Base-by-base conservation (phyloP, 2,329 filamentous ascomycete genomes). In the Leptographium radiaticola region DNA sequence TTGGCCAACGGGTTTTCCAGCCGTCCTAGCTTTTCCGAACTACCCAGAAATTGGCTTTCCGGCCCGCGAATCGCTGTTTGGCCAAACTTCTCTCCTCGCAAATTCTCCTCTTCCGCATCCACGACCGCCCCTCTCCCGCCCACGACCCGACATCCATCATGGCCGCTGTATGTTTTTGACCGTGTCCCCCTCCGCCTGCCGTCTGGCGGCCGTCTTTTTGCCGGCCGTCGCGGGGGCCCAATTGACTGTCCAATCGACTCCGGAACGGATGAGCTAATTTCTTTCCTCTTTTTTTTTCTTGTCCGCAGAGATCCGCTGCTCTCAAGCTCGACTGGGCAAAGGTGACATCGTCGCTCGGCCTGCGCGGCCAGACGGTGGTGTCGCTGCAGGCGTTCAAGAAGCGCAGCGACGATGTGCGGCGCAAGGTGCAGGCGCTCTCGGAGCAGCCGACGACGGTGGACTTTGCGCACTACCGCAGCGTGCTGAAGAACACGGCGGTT, bases 281-380 rank as follows among this genome's bases (percentile, higher is more conserved):
- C 43, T 20, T 3, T 48, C 40, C 34, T 31, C 44, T 49, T 42
- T 43, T 12, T 20, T 51, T 25, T 31, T 8, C 25, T 31, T 6
- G 9, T 38, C 18, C 25, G 6, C 51, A 97, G 91, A 87, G 89
- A 81, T 95, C 89, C 82, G 90, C 91, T 79, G 90, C 91, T 74
- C 83, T 94, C 75, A 98, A 97, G 83, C 83, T 98, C 80, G 93
- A 98, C 84, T 98, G 93, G 93, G 83, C 83, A 76, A 93, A 94
- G 77, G 83, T 98, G 68, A 86, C 86, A 74, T 83, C 81, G 75
- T 94, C 91, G 68, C 89, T 98, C 67, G 91, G 91, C 71, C 89
- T 98, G 72, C 88, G 88, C 72, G 93, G 93, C 71, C 87, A 89
- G 77, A 98, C 93, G 63, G 90, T 88, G 63, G 75, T 85, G 66